A percentile compares a stretch with the other conserved stretches of the same genome.
These are phyloP conservation scores for Russula olivacea DNA, from an alignment of 768 basidiomycete species.

Conservation along the genomic window DNA sequence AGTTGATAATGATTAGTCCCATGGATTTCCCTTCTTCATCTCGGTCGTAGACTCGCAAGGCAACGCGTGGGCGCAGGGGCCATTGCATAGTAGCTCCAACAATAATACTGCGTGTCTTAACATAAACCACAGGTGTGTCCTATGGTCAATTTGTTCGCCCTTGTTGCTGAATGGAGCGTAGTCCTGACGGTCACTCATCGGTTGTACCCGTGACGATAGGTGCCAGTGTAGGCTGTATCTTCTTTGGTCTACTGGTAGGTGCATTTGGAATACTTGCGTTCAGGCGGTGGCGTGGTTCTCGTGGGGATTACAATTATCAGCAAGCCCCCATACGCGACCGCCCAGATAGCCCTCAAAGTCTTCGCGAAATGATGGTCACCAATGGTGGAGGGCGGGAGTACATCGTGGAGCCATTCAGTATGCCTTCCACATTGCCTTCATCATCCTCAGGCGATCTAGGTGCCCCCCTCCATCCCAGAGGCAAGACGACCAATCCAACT, in stretches of 20 bases:
- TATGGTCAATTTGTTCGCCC: no score
- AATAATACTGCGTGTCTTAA: conserved; percentile 40
- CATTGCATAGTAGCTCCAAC: conserved; percentile 47
- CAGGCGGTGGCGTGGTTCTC: neutral
- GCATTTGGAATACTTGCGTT: conserved; percentile 13
- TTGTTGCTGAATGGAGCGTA: neutral
- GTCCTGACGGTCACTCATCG: neutral
- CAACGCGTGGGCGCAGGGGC: conserved; percentile 51
- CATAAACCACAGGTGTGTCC: conserved; percentile 12
- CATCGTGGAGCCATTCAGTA: conserved; percentile 24
- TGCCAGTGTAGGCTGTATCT: conserved; percentile 27
- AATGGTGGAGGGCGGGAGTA: conserved; percentile 7
- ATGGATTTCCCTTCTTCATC: conserved; percentile 52
- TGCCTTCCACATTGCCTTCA: neutral
- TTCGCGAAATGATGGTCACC: conserved; percentile 4
- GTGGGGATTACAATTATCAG: no score
- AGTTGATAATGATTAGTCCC: conserved; percentile 34
- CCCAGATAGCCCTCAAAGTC: neutral
- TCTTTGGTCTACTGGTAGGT: conserved; percentile 28
- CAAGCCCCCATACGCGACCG: neutral
- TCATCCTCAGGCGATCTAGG: conserved; percentile 3
- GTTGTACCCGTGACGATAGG: conserved; percentile 4
- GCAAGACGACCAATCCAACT: neutral
- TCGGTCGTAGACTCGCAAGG: conserved; percentile 48
- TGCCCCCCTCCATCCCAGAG: conserved; percentile 3